Percentiles rank a stretch among this genome's conserved stretches.
phyloP scores from a whole-genome alignment of 169 alveolate genomes.

The Plasmodium yoelii region DNA sequence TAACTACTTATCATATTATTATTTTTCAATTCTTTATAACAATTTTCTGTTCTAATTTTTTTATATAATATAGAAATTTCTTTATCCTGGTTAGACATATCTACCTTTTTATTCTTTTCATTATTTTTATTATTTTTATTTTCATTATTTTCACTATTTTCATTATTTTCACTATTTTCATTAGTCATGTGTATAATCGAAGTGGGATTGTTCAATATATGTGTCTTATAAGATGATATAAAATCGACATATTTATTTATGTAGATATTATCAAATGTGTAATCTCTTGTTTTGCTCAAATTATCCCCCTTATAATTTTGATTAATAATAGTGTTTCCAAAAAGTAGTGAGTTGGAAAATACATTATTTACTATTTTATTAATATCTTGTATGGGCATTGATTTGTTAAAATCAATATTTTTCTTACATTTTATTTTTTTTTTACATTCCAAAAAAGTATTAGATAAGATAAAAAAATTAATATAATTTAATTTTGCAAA shows the following conservation, averaged over 20 bases:
- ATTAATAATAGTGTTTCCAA: too few species aligned
- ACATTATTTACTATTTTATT: constrained; percentile 1
- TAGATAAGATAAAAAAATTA: constrained; percentile 41
- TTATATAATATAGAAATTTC: constrained; percentile 4
- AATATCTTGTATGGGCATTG: background rate
- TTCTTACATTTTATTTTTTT: background rate
- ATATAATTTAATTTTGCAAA: constrained; percentile 65
- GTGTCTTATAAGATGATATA: background rate
- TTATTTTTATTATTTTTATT: too few species aligned
- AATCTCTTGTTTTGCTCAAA: background rate
- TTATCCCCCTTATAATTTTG: background rate
- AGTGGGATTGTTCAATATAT: background rate
- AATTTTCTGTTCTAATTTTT: constrained; percentile 8
- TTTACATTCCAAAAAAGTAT: constrained; percentile 3
- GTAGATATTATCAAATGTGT: background rate
- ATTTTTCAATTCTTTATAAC: constrained; percentile 8
- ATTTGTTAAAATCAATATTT: background rate
- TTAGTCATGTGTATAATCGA: background rate
- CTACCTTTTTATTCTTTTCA: constrained; percentile 6
- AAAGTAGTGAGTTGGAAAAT: background rate
- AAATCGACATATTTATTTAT: background rate
- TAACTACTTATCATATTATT: background rate
- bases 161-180: too few species aligned
- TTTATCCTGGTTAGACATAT: background rate
- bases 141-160: too few species aligned